These are phyloP conservation scores for Xylariaceae sp. DNA, from an alignment of 2,329 filamentous ascomycete genomes.

Conservation along the genomic window DNA sequence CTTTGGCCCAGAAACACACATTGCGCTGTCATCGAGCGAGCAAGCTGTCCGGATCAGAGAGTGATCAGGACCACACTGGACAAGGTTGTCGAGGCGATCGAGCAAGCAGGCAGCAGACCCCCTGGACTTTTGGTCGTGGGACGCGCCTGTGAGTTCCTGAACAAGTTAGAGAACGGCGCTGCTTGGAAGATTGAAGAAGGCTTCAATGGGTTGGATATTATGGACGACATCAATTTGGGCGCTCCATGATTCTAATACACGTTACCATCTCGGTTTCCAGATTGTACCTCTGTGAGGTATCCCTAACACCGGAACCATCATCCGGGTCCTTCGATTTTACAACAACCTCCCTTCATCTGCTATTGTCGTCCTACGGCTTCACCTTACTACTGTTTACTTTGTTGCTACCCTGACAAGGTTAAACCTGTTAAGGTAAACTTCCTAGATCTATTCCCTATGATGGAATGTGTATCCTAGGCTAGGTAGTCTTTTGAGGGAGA, in stretches of 20 bases:
- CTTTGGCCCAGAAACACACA: slow-evolving; percentile 74
- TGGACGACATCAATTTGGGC: slow-evolving; percentile 19
- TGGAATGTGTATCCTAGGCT: no score
- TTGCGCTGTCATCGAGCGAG: slow-evolving; percentile 88
- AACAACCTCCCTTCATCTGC: not conserved
- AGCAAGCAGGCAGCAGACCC: slow-evolving; percentile 81
- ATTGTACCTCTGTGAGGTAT: not conserved
- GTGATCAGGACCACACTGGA: slow-evolving; percentile 83
- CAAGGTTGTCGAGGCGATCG: slow-evolving; percentile 74
- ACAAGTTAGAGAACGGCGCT: slow-evolving; percentile 50
- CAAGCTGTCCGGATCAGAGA: slow-evolving; percentile 88
- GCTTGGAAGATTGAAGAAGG: slow-evolving; percentile 86
- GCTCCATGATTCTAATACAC: slow-evolving; percentile 2
- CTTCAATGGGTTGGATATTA: slow-evolving; percentile 64
- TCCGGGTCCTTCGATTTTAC: slow-evolving; percentile 6
- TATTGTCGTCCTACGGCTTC: not conserved
- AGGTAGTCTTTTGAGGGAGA: no score
- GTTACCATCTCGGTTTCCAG: no score
- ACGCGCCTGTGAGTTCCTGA: slow-evolving; percentile 72
- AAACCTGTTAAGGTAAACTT: no score
- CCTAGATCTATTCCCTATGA: no score
- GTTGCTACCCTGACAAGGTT: no score
- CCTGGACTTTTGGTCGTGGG: slow-evolving; percentile 86
- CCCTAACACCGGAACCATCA: not conserved
- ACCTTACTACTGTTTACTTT: no score